A percentile compares a stretch with the other conserved stretches of the same genome.
phyloP scores from a whole-genome alignment of 2,329 filamentous ascomycete genomes.

The Sarocladium oryzae region DNA sequence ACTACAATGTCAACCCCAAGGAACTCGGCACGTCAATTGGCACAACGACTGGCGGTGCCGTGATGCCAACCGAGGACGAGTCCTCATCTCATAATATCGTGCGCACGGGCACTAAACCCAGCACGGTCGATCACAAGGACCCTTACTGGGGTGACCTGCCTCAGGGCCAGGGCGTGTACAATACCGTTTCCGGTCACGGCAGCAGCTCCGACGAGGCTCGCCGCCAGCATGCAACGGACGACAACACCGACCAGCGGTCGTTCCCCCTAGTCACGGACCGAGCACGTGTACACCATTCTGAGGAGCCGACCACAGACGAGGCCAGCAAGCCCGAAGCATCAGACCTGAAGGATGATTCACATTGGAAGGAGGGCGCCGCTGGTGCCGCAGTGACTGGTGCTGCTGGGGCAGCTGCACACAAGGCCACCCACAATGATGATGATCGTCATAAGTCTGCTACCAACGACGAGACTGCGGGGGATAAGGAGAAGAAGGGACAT shows the following conservation, averaged over 20 bases:
- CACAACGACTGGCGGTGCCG: background rate
- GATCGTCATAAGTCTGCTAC: background rate
- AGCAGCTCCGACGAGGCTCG: conserved; percentile 4
- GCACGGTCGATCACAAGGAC: conserved; percentile 2
- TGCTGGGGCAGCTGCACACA: conserved; percentile 1
- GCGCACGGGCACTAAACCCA: background rate
- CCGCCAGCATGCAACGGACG: background rate
- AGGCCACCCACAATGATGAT: background rate
- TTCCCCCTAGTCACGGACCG: conserved; percentile 8
- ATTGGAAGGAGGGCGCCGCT: conserved; percentile 7
- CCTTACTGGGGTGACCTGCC: conserved; percentile 6
- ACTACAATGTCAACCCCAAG: conserved; percentile 3
- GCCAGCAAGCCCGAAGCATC: background rate
- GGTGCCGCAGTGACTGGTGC: background rate
- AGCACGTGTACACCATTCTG: background rate
- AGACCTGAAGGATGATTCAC: background rate
- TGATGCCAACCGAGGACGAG: background rate
- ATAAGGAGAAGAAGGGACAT: conserved; percentile 2
- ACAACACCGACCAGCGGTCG: background rate
- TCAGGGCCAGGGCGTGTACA: conserved; percentile 5
- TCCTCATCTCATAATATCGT: background rate
- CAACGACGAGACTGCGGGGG: background rate
- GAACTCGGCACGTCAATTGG: background rate
- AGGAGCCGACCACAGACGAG: background rate
- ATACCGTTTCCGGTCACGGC: conserved; percentile 6